These are phyloP conservation scores for Huntiella abstrusa DNA, from an alignment of 2,329 filamentous ascomycete species.

Conservation along the genomic window DNA sequence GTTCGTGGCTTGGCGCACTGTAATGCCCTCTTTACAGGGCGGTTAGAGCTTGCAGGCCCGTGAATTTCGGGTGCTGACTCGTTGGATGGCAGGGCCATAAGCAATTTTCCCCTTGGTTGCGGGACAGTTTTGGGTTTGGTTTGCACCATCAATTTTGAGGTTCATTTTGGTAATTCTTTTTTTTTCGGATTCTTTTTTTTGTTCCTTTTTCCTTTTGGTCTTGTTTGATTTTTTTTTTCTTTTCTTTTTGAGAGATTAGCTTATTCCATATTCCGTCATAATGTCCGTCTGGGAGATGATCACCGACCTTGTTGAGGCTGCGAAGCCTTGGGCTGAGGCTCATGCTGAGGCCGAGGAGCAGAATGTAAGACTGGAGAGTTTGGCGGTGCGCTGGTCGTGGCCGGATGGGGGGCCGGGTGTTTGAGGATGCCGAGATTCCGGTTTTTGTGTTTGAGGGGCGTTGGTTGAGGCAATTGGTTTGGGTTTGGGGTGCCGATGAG, in stretches of 20 bases:
- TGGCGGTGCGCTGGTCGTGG: background rate
- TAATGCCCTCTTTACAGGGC: background rate
- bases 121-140: too few relatives aligned
- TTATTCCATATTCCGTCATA: conserved; percentile 17
- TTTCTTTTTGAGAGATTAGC: background rate
- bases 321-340: conserved; percentile 43
- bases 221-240: conserved; percentile 5
- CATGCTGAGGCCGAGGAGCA: conserved; percentile 51
- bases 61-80: too few relatives aligned
- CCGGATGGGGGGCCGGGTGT: too few relatives aligned
- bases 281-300: conserved; percentile 52
- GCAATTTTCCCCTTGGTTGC: too few relatives aligned
- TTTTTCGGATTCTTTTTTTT: background rate
- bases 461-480: too few relatives aligned
- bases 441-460: too few relatives aligned
- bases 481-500: too few relatives aligned
- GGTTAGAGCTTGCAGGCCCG: too few relatives aligned
- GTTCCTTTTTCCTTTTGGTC: background rate
- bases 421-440: too few relatives aligned
- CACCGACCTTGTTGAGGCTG: conserved; percentile 44
- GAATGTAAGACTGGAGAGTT: conserved; percentile 22
- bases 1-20: background rate
- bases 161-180: background rate
- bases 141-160: too few relatives aligned
- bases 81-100: too few relatives aligned